Evolutionary conservation across 177 flowering plant genomes (phyloP).

Genomic region (Vitis hybrid): DNA sequence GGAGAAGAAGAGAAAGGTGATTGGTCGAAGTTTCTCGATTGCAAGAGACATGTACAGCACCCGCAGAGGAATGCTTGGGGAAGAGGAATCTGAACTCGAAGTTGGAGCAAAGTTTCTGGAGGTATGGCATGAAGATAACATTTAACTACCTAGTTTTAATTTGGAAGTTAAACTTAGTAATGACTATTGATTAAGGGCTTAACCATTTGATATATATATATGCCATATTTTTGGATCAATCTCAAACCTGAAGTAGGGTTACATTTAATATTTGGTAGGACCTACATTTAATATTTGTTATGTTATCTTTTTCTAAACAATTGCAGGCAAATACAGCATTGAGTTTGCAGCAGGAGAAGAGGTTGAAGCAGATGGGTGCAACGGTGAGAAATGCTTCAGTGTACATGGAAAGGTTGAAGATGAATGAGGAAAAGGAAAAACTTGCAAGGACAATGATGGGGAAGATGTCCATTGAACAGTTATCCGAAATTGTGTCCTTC

Average conservation of each 20-base stretch:
- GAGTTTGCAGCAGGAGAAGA: constrained; percentile 75
- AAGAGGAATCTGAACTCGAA: constrained; percentile 58
- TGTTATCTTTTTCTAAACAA: too few relatives aligned
- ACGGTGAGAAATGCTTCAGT: constrained; percentile 79
- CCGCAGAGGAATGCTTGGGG: constrained; percentile 28
- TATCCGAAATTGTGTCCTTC: constrained; percentile 76
- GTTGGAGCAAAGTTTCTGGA: constrained; percentile 87
- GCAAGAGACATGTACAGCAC: constrained; percentile 57
- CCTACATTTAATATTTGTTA: too few relatives aligned
- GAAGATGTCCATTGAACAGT: constrained; percentile 78
- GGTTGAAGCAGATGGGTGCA: constrained; percentile 91
- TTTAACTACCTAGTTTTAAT: too few relatives aligned
- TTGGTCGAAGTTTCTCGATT: constrained; percentile 71
- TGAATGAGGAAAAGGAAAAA: constrained; percentile 59
- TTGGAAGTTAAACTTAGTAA: too few relatives aligned
- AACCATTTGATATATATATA: too few relatives aligned
- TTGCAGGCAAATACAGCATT: constrained; percentile 77
- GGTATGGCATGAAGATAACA: constrained; percentile 32
- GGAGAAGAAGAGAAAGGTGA: constrained; percentile 74
- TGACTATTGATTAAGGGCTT: too few relatives aligned
- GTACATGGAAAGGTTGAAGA: constrained; percentile 52
- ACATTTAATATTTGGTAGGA: too few relatives aligned
- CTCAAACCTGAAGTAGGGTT: too few relatives aligned
- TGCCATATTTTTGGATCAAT: too few relatives aligned
- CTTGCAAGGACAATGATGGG: constrained; percentile 67